Evolutionary conservation across 495 filamentous ascomycete species (phyloP).

Genomic region (Penicillium riverlandense): DNA sequence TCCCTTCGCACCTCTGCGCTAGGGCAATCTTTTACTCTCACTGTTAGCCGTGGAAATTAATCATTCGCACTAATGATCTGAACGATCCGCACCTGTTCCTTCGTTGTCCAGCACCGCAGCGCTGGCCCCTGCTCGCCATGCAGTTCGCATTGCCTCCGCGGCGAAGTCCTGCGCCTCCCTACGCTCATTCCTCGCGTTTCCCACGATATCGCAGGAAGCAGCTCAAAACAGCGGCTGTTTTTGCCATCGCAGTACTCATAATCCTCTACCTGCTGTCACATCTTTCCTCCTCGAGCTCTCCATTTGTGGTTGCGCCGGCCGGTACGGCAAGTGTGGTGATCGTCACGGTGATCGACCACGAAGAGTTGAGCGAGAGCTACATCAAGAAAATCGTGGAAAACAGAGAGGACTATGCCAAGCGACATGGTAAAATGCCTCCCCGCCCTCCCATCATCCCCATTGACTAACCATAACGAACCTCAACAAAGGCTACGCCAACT

Average conservation of each 20-base stretch:
- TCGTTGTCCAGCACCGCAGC: constrained; percentile 9
- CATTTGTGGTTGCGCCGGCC: constrained; percentile 38
- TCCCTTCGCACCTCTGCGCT: background rate
- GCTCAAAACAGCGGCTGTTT: constrained; percentile 53
- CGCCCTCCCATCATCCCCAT: background rate
- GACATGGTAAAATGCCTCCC: constrained; percentile 65
- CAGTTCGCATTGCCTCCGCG: constrained; percentile 87
- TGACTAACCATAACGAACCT: background rate
- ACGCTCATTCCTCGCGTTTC: constrained; percentile 52
- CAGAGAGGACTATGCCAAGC: constrained; percentile 74
- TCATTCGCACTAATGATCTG: constrained; percentile 11
- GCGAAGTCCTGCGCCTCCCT: constrained; percentile 63
- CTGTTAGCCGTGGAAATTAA: background rate
- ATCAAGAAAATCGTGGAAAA: constrained; percentile 70
- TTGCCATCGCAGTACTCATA: constrained; percentile 47
- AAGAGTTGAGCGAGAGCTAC: constrained; percentile 52
- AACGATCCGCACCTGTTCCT: background rate
- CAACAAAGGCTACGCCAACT: constrained; percentile 70
- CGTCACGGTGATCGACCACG: constrained; percentile 73
- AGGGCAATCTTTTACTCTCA: no score
- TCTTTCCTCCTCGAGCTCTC: constrained; percentile 32
- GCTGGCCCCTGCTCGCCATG: constrained; percentile 47
- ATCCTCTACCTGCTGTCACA: constrained; percentile 58
- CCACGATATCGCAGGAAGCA: constrained; percentile 59
- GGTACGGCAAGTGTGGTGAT: constrained; percentile 77